Percentiles rank a stretch among this genome's conserved stretches.
Conservation (phyloP, 2,329 filamentous ascomycete species). For the Hypoxylon sp. region DNA sequence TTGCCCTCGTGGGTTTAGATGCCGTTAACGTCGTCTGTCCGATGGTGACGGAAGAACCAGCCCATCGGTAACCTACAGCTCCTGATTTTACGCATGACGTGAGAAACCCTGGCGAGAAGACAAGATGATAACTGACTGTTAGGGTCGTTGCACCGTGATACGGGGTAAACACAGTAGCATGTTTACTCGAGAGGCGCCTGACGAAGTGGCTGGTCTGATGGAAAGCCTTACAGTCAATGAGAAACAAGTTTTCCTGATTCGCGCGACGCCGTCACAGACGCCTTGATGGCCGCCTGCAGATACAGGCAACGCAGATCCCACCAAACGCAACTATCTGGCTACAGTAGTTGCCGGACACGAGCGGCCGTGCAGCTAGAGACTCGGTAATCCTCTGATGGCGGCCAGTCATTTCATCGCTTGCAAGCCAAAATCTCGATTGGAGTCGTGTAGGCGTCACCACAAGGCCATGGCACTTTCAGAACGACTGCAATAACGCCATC, state of each 20-base stretch:
- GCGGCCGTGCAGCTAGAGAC: constrained; percentile 25
- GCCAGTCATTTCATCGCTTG: constrained; percentile 5
- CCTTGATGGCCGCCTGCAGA: constrained; percentile 13
- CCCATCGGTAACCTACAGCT: constrained; percentile 21
- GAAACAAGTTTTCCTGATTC: constrained; percentile 34
- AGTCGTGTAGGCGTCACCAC: constrained; percentile 19
- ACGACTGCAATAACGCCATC: neutral
- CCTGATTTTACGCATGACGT: neutral
- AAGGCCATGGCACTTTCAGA: neutral
- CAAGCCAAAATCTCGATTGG: constrained; percentile 29
- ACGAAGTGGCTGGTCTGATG: constrained; percentile 7
- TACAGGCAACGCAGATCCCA: constrained; percentile 32
- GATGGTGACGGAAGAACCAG: constrained; percentile 6
- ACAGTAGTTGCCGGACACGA: constrained; percentile 36
- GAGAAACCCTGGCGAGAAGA: neutral
- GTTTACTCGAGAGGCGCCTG: constrained; percentile 2
- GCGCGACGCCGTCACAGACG: constrained; percentile 21
- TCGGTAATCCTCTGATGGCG: constrained; percentile 26
- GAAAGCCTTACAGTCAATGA: neutral
- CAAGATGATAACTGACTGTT: constrained; percentile 13
- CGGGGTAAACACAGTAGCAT: neutral
- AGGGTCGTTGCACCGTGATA: constrained; percentile 3
- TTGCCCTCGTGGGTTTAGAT: constrained; percentile 15
- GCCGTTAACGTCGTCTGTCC: constrained; percentile 10
- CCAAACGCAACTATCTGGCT: constrained; percentile 25